Conservation (phyloP, 1,284 basidiomycete species). For the Boletus smithii region DNA sequence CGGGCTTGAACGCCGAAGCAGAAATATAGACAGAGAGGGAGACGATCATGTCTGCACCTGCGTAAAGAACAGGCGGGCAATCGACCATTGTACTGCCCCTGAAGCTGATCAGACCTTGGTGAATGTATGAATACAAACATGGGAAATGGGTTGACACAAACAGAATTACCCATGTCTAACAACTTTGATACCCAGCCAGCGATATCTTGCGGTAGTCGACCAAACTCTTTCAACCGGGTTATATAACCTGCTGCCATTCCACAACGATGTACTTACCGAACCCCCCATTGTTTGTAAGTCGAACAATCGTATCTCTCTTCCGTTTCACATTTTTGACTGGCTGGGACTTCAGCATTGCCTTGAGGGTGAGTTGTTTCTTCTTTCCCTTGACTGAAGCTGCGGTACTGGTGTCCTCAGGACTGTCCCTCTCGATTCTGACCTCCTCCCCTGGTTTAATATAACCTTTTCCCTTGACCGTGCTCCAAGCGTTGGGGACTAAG, state of each 20-base stretch:
- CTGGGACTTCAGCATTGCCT: slow-evolving; percentile 61
- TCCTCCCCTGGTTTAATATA: slow-evolving; percentile 66
- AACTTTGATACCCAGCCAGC: slow-evolving; percentile 70
- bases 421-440: slow-evolving; percentile 56
- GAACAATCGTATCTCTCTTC: slow-evolving; percentile 64
- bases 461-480: slow-evolving; percentile 69
- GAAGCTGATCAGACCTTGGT: slow-evolving; percentile 58
- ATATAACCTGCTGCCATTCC: not conserved
- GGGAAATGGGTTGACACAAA: not conserved
- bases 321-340: slow-evolving; percentile 44
- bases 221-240: slow-evolving; percentile 54
- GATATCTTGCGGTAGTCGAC: slow-evolving; percentile 63
- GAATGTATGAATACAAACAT: not conserved
- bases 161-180: slow-evolving; percentile 58
- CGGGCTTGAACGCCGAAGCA: slow-evolving; percentile 57
- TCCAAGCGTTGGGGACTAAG: slow-evolving; percentile 75
- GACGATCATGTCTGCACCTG: slow-evolving; percentile 68
- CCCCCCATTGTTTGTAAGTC: slow-evolving; percentile 60
- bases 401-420: slow-evolving; percentile 33
- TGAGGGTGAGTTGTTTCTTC: slow-evolving; percentile 64
- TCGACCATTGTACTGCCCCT: slow-evolving; percentile 64
- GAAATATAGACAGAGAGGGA: slow-evolving; percentile 67
- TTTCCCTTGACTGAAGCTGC: slow-evolving; percentile 39
- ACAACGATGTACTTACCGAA: slow-evolving; percentile 46
- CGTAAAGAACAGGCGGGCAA: slow-evolving; percentile 60